A percentile compares a stretch with the other conserved stretches of the same genome.
These are phyloP conservation scores for Elongisporangium senticosum DNA, from an alignment of 352 stramenopile species.

Conservation along the genomic window DNA sequence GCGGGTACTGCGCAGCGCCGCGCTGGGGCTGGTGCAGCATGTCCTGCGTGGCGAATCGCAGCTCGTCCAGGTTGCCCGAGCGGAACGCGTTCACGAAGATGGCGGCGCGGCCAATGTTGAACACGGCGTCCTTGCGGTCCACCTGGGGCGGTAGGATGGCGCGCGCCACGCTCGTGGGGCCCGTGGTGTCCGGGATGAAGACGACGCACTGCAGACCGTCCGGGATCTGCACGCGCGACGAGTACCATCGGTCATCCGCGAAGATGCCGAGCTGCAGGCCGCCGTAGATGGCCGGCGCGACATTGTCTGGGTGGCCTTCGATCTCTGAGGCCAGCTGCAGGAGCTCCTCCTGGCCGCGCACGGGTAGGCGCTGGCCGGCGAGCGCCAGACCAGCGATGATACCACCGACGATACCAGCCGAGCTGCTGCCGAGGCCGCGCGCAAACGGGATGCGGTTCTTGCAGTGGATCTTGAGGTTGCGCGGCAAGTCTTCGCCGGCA, in stretches of 20 bases:
- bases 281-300: constrained; percentile 98
- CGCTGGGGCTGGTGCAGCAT: constrained; percentile 96
- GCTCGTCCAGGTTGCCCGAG: constrained; percentile 95
- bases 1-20: constrained; percentile 92
- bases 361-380: constrained; percentile 89
- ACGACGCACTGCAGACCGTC: constrained; percentile 96
- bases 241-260: constrained; percentile 95
- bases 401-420: constrained; percentile 97
- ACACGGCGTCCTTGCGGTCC: constrained; percentile 92
- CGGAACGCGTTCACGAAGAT: constrained; percentile 97
- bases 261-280: constrained; percentile 94
- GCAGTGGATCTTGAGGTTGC: constrained; percentile 94
- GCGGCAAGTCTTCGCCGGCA: constrained; percentile 91
- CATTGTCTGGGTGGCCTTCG: constrained; percentile 99
- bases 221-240: constrained; percentile 94
- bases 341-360: constrained; percentile 90
- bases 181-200: constrained; percentile 98
- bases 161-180: constrained; percentile 91
- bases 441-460: constrained; percentile 98
- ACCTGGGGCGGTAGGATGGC: constrained; percentile 89
- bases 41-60: constrained; percentile 94
- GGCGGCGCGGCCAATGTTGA: constrained; percentile 95
- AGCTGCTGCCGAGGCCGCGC: constrained; percentile 94
- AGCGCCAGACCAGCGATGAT: constrained; percentile 98
- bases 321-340: constrained; percentile 97